Evolutionary conservation across 495 filamentous ascomycete species (phyloP).

Genomic region (Halenospora varia): DNA sequence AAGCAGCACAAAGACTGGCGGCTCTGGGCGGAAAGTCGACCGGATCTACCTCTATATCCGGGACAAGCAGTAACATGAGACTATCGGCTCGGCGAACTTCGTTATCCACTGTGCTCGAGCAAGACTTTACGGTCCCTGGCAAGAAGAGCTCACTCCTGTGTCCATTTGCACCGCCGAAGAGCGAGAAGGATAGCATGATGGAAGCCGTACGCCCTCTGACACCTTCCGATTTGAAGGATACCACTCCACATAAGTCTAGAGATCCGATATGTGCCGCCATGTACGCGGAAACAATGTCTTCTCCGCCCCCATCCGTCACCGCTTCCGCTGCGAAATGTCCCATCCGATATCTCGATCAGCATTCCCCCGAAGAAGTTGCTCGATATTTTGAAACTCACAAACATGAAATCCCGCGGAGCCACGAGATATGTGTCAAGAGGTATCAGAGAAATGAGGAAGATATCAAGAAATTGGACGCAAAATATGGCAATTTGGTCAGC

Average conservation of each 20-base stretch:
- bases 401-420: slow-evolving; percentile 84
- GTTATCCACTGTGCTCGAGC: slow-evolving; percentile 53
- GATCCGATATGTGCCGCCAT: slow-evolving; percentile 62
- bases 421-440: slow-evolving; percentile 82
- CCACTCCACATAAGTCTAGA: slow-evolving; percentile 38
- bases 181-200: slow-evolving; percentile 9
- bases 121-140: slow-evolving; percentile 61
- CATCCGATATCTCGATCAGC: slow-evolving; percentile 83
- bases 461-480: slow-evolving; percentile 80
- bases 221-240: slow-evolving; percentile 26
- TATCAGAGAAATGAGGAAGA: slow-evolving; percentile 80
- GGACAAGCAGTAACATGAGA: slow-evolving; percentile 28
- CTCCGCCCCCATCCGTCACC: slow-evolving; percentile 47
- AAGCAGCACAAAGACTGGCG: slow-evolving; percentile 41
- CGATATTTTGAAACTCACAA: slow-evolving; percentile 88
- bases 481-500: slow-evolving; percentile 82
- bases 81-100: slow-evolving; percentile 37
- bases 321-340: slow-evolving; percentile 65
- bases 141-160: slow-evolving; percentile 58
- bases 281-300: slow-evolving; percentile 43
- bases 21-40: slow-evolving; percentile 25
- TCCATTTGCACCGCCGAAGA: slow-evolving; percentile 41
- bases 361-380: slow-evolving; percentile 87
- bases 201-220: slow-evolving; percentile 17
- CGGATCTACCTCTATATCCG: slow-evolving; percentile 29